Conservation (phyloP, 768 basidiomycete genomes). For the Trametopsis cervina region DNA sequence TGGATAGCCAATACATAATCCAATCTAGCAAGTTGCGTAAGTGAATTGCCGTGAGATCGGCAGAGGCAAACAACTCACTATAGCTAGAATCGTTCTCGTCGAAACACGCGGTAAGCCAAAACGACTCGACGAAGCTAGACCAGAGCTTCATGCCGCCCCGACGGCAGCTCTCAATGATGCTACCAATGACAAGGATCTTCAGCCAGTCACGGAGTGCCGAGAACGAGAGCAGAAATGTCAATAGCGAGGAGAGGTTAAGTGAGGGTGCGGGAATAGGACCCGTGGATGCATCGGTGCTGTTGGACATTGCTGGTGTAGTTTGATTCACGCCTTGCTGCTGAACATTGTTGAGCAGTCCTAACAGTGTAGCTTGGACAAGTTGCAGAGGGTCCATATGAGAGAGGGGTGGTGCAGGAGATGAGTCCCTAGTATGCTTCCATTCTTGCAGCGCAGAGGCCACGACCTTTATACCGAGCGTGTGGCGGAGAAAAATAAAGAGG, state of each 20-base stretch:
- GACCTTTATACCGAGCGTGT: no score
- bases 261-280: neutral
- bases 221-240: conserved; percentile 43
- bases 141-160: conserved; percentile 37
- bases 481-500: no score
- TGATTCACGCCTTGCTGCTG: conserved; percentile 9
- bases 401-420: neutral
- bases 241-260: conserved; percentile 21
- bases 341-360: conserved; percentile 7
- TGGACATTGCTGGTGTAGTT: conserved; percentile 9
- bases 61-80: conserved; percentile 31
- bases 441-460: no score
- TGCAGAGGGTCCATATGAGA: conserved; percentile 11
- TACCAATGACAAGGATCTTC: conserved; percentile 56
- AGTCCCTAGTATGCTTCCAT: no score
- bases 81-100: conserved; percentile 52
- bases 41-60: neutral
- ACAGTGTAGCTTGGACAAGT: conserved; percentile 12
- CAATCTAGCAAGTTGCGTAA: conserved; percentile 36
- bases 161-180: conserved; percentile 51
- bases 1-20: conserved; percentile 66
- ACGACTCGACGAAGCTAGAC: conserved; percentile 40
- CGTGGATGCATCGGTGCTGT: conserved; percentile 13
- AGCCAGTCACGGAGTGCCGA: conserved; percentile 57
- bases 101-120: conserved; percentile 59